These are phyloP conservation scores for Coelastrella sp. DNA, from an alignment of 139 green algal genomes.

Conservation along the genomic window DNA sequence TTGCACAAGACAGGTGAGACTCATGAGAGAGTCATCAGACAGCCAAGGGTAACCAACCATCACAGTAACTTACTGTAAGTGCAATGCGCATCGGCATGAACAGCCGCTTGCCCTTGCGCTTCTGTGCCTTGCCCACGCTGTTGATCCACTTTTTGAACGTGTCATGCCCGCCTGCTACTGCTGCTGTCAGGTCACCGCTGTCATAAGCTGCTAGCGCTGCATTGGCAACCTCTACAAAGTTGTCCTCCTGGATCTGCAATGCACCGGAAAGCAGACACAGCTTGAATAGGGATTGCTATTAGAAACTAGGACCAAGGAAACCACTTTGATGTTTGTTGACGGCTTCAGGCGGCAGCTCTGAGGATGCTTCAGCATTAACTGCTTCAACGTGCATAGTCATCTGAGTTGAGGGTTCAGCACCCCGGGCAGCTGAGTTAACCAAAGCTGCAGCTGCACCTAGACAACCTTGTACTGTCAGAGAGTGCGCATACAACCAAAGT, in stretches of 20 bases:
- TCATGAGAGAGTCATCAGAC: neutral
- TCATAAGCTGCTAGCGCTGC: slow-evolving; percentile 85
- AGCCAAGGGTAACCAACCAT: neutral
- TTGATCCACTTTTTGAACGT: slow-evolving; percentile 94
- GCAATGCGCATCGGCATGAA: slow-evolving; percentile 98
- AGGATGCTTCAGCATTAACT: too few species aligned
- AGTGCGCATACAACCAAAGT: too few species aligned
- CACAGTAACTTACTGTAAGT: slow-evolving; percentile 83
- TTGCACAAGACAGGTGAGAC: neutral
- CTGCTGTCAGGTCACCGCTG: slow-evolving; percentile 82
- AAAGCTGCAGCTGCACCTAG: too few species aligned
- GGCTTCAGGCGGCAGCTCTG: too few species aligned
- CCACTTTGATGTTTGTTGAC: too few species aligned
- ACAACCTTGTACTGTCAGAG: too few species aligned
- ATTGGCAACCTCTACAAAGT: slow-evolving; percentile 80
- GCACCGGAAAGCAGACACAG: too few species aligned
- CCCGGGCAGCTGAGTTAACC: too few species aligned
- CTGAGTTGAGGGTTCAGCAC: too few species aligned
- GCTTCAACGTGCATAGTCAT: too few species aligned
- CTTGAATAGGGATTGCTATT: too few species aligned
- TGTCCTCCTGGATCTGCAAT: slow-evolving; percentile 77
- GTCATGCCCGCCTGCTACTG: slow-evolving; percentile 72
- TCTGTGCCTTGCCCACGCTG: slow-evolving; percentile 92
- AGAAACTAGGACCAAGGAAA: too few species aligned
- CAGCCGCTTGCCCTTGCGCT: slow-evolving; percentile 97